Percentiles rank a stretch among this genome's conserved stretches.
Conservation (phyloP, 805 yeast genomes). For the Debaryomyces prosopidis region DNA sequence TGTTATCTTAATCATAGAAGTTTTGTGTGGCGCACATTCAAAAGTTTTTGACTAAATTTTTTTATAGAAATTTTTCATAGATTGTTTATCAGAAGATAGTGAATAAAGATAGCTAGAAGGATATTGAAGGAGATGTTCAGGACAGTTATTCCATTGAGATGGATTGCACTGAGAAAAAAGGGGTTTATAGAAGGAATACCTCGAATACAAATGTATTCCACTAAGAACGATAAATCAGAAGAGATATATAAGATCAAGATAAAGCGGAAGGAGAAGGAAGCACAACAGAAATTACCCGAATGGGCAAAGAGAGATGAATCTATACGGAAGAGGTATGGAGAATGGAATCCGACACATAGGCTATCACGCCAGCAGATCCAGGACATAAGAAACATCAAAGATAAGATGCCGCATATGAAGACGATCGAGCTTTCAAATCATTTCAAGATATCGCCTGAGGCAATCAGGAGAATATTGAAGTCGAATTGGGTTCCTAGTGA, state of each 20-base stretch:
- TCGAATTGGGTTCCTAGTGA: slow-evolving; percentile 73
- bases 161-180: background rate
- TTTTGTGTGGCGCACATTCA: background rate
- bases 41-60: background rate
- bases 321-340: slow-evolving; percentile 58
- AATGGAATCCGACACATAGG: slow-evolving; percentile 69
- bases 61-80: background rate
- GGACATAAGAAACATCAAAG: slow-evolving; percentile 57
- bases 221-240: slow-evolving; percentile 5
- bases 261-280: slow-evolving; percentile 37
- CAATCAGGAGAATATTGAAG: slow-evolving; percentile 74
- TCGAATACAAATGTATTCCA: background rate
- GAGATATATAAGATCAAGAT: slow-evolving; percentile 16
- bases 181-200: background rate
- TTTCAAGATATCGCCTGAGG: slow-evolving; percentile 77
- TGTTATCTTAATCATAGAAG: background rate
- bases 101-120: background rate
- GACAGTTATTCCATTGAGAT: background rate
- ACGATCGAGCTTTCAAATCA: slow-evolving; percentile 59
- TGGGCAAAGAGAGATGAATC: slow-evolving; percentile 76
- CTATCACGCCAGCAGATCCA: slow-evolving; percentile 70
- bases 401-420: slow-evolving; percentile 58
- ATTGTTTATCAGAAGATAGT: no score
- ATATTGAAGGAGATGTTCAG: background rate
- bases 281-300: slow-evolving; percentile 37